These are phyloP conservation scores for Dactylonectria estremocensis DNA, from an alignment of 2,329 filamentous ascomycete species.

Conservation along the genomic window DNA sequence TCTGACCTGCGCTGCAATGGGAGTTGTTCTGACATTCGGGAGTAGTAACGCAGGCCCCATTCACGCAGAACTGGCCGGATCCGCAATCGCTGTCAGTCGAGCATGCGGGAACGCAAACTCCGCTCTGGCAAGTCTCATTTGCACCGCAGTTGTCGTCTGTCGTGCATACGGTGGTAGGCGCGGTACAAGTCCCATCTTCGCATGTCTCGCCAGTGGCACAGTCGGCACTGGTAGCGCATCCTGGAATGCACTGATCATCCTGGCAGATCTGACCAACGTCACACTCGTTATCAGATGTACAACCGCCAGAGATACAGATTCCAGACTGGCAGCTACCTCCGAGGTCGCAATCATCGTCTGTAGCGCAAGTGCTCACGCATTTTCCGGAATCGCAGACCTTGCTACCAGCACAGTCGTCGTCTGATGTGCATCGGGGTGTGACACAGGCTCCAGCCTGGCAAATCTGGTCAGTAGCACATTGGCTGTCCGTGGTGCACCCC, in stretches of 20 bases:
- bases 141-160: background rate
- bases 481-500: background rate
- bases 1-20: background rate
- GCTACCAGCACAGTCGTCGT: background rate
- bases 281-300: background rate
- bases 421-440: background rate
- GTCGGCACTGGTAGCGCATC: background rate
- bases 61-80: background rate
- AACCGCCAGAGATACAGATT: slow-evolving; percentile 4
- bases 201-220: slow-evolving; percentile 5
- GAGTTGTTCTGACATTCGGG: background rate
- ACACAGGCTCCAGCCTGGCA: background rate
- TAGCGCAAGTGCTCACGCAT: background rate
- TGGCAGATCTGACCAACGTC: slow-evolving; percentile 1
- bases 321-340: background rate
- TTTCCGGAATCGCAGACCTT: slow-evolving; percentile 17
- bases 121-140: background rate
- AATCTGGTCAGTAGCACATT: background rate
- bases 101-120: slow-evolving; percentile 8
- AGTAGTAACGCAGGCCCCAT: background rate
- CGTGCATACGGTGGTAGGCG: background rate
- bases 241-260: slow-evolving; percentile 3
- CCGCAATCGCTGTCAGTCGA: background rate
- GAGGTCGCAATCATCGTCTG: background rate
- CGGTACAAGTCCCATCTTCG: background rate